Evolutionary conservation across 2,329 filamentous ascomycete genomes (phyloP).

Genomic region (Fusarium sp.): DNA sequence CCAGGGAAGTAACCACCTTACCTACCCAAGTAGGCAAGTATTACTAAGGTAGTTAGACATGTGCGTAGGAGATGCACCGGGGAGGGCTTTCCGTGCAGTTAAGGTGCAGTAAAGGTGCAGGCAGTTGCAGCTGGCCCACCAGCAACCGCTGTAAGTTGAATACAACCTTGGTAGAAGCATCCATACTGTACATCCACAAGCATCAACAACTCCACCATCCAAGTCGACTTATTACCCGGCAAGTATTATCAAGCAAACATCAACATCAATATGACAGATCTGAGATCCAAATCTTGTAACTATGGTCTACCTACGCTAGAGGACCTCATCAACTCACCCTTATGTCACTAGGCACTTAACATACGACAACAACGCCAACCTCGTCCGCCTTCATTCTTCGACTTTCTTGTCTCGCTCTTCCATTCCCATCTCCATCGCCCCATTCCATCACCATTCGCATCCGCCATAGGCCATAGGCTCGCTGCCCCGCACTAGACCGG

Average conservation of each 20-base stretch:
- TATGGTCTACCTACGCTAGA: not conserved
- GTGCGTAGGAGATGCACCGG: constrained; percentile 17
- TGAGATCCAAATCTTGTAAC: constrained; percentile 15
- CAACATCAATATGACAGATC: constrained; percentile 3
- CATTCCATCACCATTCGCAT: constrained; percentile 41
- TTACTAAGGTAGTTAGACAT: constrained; percentile 1
- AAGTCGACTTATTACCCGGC: not conserved
- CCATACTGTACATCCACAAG: not conserved
- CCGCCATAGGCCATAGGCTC: constrained; percentile 26
- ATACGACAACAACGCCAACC: constrained; percentile 11
- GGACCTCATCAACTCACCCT: constrained; percentile 2
- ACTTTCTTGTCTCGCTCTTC: constrained; percentile 23
- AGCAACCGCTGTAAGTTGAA: not conserved
- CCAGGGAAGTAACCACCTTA: not conserved
- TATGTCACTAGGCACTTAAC: not conserved
- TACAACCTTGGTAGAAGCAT: not conserved
- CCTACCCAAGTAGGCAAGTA: constrained; percentile 9
- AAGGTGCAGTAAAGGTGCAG: constrained; percentile 8
- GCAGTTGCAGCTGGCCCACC: constrained; percentile 8
- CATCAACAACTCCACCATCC: constrained; percentile 7
- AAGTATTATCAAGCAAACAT: not conserved
- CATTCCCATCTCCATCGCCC: constrained; percentile 33
- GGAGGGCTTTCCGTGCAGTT: constrained; percentile 30
- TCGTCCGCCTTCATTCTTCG: constrained; percentile 42
- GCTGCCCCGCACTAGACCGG: constrained; percentile 35